Base-by-base conservation (phyloP, 257 asterid species). In the Forsythia suspensa region DNA sequence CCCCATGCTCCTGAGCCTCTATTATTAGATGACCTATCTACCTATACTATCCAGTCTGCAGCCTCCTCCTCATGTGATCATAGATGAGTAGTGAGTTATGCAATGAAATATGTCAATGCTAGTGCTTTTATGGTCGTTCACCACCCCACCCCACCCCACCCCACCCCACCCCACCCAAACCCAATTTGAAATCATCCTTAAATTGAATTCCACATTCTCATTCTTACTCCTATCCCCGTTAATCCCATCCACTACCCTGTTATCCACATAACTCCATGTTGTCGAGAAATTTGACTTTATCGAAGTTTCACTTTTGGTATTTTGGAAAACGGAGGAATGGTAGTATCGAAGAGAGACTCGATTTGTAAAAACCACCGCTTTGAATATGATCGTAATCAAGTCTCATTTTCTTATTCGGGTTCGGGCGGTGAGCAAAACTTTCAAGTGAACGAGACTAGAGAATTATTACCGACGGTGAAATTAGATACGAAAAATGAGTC, bases 391-490 rank as follows among this genome's bases (percentile, higher is more conserved):
- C 97, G 66, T 92, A 96, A 43, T 41, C 72, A 42, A 96, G 88
- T 5, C 80, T 55, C 89, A 94, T 89, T 70, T 91, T 96, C 72
- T 84, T 84, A 87, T 92, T 96, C 41, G 99, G 98, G 84, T 96
- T 96, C 92, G 79, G 3, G 88, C 92, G 15, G 97, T 91, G 16
- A 94, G 79, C 20, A 70, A 81, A n/a, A 90, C 41, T 44, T 89
- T 87, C 73, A 88, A 10, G 86, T 85, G 78, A 86, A 86, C n/a
- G 92, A 78, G 37, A 81, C 18, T 72, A 91, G 89, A 10, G 88
- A 79, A 72, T 78, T 46, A 80, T 80, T 73, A 51, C 83, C 74
- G 83, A 94, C 77, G 8, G 88, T 85, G 80, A 94, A 86, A 73
- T 90, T 87, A 63, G 94, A 87, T 5, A 91, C 71, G 12, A 93